Evolutionary conservation across 495 filamentous ascomycete genomes (phyloP).

Genomic region (Aspergillus ostianus): DNA sequence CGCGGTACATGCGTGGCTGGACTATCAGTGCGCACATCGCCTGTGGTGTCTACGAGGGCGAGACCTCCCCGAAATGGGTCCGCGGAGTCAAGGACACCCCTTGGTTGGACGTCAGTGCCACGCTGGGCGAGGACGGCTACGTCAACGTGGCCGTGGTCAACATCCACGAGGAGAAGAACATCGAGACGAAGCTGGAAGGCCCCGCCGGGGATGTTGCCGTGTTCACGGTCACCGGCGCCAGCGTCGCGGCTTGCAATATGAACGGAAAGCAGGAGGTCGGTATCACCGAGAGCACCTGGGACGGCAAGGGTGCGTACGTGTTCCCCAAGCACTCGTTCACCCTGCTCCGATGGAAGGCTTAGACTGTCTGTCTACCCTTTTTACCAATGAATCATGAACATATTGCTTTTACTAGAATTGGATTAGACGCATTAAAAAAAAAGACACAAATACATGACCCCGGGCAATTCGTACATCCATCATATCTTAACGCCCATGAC

Average conservation of each 20-base stretch:
- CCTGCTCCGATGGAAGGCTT: constrained; percentile 63
- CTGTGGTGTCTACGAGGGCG: constrained; percentile 58
- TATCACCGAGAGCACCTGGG: constrained; percentile 60
- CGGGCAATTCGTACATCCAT: not conserved
- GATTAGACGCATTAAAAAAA: not conserved
- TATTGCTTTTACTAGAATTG: not conserved
- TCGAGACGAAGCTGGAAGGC: constrained; percentile 56
- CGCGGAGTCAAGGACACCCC: constrained; percentile 61
- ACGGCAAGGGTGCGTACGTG: constrained; percentile 52
- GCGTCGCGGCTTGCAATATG: constrained; percentile 57
- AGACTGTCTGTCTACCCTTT: constrained; percentile 14
- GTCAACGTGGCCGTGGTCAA: constrained; percentile 69
- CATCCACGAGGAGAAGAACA: constrained; percentile 56
- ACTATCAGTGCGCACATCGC: constrained; percentile 62
- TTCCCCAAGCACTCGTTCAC: constrained; percentile 69
- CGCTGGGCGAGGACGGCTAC: constrained; percentile 58
- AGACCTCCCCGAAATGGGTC: constrained; percentile 64
- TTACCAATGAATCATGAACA: not conserved
- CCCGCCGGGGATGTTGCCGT: constrained; percentile 46
- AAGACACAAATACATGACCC: not conserved
- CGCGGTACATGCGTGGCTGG: constrained; percentile 70
- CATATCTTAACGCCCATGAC: not conserved
- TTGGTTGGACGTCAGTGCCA: constrained; percentile 70
- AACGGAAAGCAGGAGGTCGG: constrained; percentile 58
- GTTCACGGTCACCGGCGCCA: constrained; percentile 58